A percentile compares a stretch with the other conserved stretches of the same genome.
Evolutionary conservation across 1,284 basidiomycete species (phyloP).

Genomic region (Ustilago bromivora): DNA sequence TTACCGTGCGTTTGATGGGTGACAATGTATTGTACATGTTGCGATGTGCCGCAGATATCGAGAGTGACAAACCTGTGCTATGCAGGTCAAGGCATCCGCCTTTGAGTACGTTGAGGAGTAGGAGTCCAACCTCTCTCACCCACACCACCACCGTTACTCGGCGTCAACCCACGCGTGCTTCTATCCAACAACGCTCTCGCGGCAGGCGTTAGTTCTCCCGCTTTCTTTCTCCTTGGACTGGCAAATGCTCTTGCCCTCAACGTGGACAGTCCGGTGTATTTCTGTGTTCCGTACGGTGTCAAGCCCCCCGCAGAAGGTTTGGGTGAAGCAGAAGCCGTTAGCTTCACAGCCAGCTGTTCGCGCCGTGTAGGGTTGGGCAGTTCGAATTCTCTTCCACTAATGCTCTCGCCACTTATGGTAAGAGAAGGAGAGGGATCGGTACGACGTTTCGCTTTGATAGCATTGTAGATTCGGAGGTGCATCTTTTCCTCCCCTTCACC

Average conservation of each 20-base stretch:
- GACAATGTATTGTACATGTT: background rate
- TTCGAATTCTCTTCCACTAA: slow-evolving; percentile 17
- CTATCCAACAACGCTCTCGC: slow-evolving; percentile 38
- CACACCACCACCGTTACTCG: background rate
- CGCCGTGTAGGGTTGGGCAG: slow-evolving; percentile 15
- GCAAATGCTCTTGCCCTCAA: slow-evolving; percentile 16
- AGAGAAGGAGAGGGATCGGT: background rate
- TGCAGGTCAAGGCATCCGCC: background rate
- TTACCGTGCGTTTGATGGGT: background rate
- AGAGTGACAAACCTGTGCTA: too few species aligned
- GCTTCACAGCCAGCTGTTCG: slow-evolving; percentile 29
- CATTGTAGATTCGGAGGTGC: slow-evolving; percentile 35
- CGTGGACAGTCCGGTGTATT: slow-evolving; percentile 25
- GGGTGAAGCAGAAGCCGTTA: slow-evolving; percentile 8
- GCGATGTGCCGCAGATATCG: background rate
- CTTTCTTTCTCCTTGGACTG: slow-evolving; percentile 8
- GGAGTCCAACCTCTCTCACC: slow-evolving; percentile 35
- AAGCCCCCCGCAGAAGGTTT: background rate
- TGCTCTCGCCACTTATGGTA: background rate
- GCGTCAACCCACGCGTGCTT: slow-evolving; percentile 9
- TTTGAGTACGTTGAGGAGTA: slow-evolving; percentile 19
- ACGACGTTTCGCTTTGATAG: slow-evolving; percentile 15
- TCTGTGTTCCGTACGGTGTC: slow-evolving; percentile 30
- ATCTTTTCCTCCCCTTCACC: slow-evolving; percentile 13
- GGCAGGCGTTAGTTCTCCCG: slow-evolving; percentile 31